phyloP scores from a whole-genome alignment of 1,284 basidiomycete species.

The Chiua sp. region DNA sequence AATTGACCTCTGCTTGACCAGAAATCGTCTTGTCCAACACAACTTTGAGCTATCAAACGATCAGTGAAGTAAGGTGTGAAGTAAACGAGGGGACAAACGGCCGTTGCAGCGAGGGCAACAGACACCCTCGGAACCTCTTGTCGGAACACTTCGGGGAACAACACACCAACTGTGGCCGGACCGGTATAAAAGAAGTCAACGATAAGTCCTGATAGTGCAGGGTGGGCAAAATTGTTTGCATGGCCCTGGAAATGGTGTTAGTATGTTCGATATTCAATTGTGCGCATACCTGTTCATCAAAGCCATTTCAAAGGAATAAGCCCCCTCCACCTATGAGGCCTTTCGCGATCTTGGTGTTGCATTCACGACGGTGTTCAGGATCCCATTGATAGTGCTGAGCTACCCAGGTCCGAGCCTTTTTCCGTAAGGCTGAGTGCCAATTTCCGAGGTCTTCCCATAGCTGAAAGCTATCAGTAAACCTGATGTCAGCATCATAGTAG shows the following conservation, averaged over 20 bases:
- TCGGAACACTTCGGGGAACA: slow-evolving; percentile 4
- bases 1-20: background rate
- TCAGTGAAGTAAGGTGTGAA: background rate
- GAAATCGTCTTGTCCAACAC: background rate
- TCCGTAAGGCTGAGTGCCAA: slow-evolving; percentile 8
- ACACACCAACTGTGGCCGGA: background rate
- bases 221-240: slow-evolving; percentile 13
- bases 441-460: slow-evolving; percentile 14
- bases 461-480: background rate
- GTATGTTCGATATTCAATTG: background rate
- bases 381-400: slow-evolving; percentile 10
- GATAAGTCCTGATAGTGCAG: background rate
- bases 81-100: background rate
- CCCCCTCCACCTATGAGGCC: slow-evolving; percentile 1
- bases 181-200: slow-evolving; percentile 12
- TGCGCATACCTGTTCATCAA: slow-evolving; percentile 6
- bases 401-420: slow-evolving; percentile 4
- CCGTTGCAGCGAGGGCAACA: background rate
- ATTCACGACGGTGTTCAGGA: background rate
- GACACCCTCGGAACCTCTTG: background rate
- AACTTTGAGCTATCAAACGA: background rate
- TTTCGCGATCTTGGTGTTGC: slow-evolving; percentile 2
- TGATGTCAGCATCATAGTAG: background rate
- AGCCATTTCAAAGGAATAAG: slow-evolving; percentile 8
- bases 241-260: slow-evolving; percentile 7